Evolutionary conservation across 2,329 filamentous ascomycete species (phyloP).

Genomic region (Cytospora leucostoma): DNA sequence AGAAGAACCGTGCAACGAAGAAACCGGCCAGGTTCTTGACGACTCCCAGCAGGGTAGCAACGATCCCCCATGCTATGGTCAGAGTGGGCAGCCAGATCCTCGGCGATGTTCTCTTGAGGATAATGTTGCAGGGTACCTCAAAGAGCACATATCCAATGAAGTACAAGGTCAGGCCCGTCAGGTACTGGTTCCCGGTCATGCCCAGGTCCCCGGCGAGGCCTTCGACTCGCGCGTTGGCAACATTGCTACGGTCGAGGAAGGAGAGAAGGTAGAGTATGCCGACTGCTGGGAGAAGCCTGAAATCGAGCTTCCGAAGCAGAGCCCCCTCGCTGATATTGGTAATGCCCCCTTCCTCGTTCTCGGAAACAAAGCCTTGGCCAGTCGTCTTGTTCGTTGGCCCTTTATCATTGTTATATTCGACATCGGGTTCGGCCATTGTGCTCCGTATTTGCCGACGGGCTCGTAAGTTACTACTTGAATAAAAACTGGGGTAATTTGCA

Average conservation of each 20-base stretch:
- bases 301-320: slow-evolving; percentile 59
- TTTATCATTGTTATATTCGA: slow-evolving; percentile 17
- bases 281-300: slow-evolving; percentile 53
- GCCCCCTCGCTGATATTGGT: slow-evolving; percentile 53
- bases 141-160: slow-evolving; percentile 64
- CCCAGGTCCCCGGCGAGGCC: slow-evolving; percentile 53
- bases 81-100: slow-evolving; percentile 58
- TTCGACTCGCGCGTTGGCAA: slow-evolving; percentile 60
- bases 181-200: slow-evolving; percentile 63
- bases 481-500: background rate
- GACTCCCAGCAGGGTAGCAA: slow-evolving; percentile 54
- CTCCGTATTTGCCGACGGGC: no score
- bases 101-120: slow-evolving; percentile 62
- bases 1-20: slow-evolving; percentile 54
- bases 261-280: slow-evolving; percentile 58
- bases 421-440: slow-evolving; percentile 16
- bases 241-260: slow-evolving; percentile 61
- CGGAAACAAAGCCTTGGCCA: slow-evolving; percentile 12
- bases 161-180: slow-evolving; percentile 66
- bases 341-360: slow-evolving; percentile 17
- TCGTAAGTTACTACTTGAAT: background rate
- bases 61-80: slow-evolving; percentile 57
- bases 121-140: slow-evolving; percentile 63
- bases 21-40: slow-evolving; percentile 54
- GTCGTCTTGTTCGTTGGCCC: slow-evolving; percentile 4